Evolutionary conservation across 805 yeast species (phyloP), one percentile per base, ranked within the genome.

Genomic region (Ogataea nonfermentans): DNA sequence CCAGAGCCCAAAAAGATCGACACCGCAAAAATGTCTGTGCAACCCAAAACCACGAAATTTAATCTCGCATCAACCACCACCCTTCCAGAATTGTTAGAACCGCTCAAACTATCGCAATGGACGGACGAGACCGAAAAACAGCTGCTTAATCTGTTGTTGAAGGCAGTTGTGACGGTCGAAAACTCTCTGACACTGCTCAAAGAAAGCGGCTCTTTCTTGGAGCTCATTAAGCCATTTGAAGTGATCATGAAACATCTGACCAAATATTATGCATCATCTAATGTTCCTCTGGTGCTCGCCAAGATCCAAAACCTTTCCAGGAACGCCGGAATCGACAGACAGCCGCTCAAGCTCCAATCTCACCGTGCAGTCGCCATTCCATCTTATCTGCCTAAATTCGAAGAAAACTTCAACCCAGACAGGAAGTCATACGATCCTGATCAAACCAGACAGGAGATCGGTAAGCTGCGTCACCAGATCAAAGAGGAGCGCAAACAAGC

Each of bases 381-480:
- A 28, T 76, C 95, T 2, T 76, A 75, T 55, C 84, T 89, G 25
- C 99, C 99, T 49, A 81, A 85, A 65, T 93, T 84, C 61, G 97
- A 91, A 66, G 98, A 88, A 56, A 88, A 89, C 70, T 93, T 82
- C 76, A 91, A 90, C 67, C 96, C 96, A 41, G 96, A 88, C 59
- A 86, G 81, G 77, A 90, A 86, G 67, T 85, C 95, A 7, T 84
- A 88, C 62, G 96, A 91, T 61, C 76, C 84, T 37, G 84, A 90
- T 60, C 73, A 80, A 51, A 80, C 83, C 44, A 75, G 93, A 63
- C 86, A 81, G 51, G 98, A 93, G 63, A 66, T 86, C 52, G 74
- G 73, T 60, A 93, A 93, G 72, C 76, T 91, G 70, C 78, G 76
- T 65, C 80, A 84, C 14, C 87, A 85, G 66, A 67, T 89, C 64